These are phyloP conservation scores for Dactylis glomerata DNA, from an alignment of 176 grass and related monocot species.

Conservation along the genomic window DNA sequence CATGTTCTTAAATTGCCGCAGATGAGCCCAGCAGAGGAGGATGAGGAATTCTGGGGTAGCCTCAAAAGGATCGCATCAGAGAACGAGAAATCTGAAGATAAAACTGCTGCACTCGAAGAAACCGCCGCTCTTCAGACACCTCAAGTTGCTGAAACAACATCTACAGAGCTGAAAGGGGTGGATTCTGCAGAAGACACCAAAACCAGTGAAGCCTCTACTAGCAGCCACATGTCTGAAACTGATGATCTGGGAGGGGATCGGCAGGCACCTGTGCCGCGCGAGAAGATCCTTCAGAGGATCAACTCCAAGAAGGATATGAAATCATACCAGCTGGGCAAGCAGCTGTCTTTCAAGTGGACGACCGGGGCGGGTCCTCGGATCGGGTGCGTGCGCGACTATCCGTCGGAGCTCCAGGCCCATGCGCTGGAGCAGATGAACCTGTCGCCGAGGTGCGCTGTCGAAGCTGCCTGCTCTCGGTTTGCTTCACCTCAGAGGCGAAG, in stretches of 20 bases:
- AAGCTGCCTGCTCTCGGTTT: slow-evolving; percentile 20
- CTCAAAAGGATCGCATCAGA: slow-evolving; percentile 42
- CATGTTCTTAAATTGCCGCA: slow-evolving; percentile 28
- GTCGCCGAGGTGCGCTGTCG: slow-evolving; percentile 44
- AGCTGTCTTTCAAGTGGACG: slow-evolving; percentile 70
- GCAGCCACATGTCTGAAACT: slow-evolving; percentile 32
- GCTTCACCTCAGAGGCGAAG: slow-evolving; percentile 34
- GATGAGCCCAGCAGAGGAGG: slow-evolving; percentile 76
- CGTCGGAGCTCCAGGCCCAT: slow-evolving; percentile 68
- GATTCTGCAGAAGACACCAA: background rate
- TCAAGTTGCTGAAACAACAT: background rate
- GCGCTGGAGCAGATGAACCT: slow-evolving; percentile 79
- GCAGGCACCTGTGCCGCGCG: slow-evolving; percentile 42
- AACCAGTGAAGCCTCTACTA: background rate
- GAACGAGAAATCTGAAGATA: background rate
- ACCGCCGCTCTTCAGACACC: background rate
- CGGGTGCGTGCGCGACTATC: slow-evolving; percentile 86
- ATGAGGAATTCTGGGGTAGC: slow-evolving; percentile 51
- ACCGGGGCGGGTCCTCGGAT: slow-evolving; percentile 77
- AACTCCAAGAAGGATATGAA: slow-evolving; percentile 84
- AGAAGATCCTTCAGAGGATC: slow-evolving; percentile 69
- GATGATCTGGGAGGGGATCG: slow-evolving; percentile 28
- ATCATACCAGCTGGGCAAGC: slow-evolving; percentile 79
- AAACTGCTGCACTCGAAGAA: background rate
- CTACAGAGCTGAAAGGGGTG: background rate